phyloP scores from a whole-genome alignment of 202 grass and related monocot species.

The Eragrostis tef region DNA sequence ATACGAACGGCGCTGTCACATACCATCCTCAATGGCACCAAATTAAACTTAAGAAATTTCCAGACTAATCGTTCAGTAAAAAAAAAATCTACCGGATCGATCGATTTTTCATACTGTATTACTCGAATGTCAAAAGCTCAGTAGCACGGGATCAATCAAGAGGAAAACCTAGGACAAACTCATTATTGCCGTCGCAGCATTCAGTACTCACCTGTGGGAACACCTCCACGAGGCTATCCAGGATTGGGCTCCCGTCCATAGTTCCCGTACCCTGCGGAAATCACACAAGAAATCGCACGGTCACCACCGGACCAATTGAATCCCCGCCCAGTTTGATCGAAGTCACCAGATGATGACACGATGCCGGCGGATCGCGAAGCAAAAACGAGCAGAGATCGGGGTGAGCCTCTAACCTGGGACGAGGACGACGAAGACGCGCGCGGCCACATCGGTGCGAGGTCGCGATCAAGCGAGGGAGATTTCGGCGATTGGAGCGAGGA shows the following conservation, averaged over 20 bases:
- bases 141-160: background rate
- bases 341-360: background rate
- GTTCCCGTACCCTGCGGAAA: conserved; percentile 22
- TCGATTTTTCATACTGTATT: background rate
- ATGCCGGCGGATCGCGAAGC: background rate
- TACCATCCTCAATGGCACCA: background rate
- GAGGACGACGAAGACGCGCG: background rate
- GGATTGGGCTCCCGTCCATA: conserved; percentile 23
- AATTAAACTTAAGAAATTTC: background rate
- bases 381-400: background rate
- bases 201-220: conserved; percentile 49
- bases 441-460: no score
- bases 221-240: conserved; percentile 45
- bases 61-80: background rate
- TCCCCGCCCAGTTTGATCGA: background rate
- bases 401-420: background rate
- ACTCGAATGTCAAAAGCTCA: background rate
- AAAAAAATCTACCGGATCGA: no score
- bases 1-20: background rate
- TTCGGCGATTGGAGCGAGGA: background rate
- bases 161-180: background rate
- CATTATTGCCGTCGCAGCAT: background rate
- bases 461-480: background rate
- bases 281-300: background rate
- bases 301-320: background rate